These are phyloP conservation scores for Neoarthrinium moseri DNA, from an alignment of 2,329 filamentous ascomycete genomes.

Conservation along the genomic window DNA sequence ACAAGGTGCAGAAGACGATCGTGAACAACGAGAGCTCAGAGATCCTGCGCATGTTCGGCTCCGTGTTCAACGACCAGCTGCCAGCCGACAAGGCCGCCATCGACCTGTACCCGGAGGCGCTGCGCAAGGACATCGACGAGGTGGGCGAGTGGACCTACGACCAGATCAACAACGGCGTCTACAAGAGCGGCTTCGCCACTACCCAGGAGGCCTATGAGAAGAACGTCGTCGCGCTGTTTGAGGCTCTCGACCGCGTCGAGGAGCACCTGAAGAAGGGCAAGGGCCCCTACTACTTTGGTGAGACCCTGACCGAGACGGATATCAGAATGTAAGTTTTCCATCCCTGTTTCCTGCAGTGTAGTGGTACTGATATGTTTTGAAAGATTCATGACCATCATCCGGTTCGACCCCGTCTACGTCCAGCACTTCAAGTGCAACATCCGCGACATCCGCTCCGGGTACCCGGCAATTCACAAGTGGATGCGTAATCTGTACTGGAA, in stretches of 20 bases:
- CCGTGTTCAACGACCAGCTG: constrained; percentile 73
- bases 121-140: constrained; percentile 71
- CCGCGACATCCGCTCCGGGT: constrained; percentile 79
- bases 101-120: constrained; percentile 64
- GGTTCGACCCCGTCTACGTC: constrained; percentile 66
- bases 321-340: constrained; percentile 58
- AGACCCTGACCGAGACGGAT: constrained; percentile 76
- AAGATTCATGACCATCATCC: constrained; percentile 30
- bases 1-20: constrained; percentile 72
- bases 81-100: constrained; percentile 58
- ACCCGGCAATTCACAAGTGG: constrained; percentile 80
- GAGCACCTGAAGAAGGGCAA: constrained; percentile 53
- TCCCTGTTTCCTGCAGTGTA: background rate
- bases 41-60: constrained; percentile 87
- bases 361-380: background rate
- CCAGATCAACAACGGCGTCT: constrained; percentile 69
- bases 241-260: constrained; percentile 75
- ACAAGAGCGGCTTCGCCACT: constrained; percentile 80
- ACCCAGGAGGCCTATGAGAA: constrained; percentile 80
- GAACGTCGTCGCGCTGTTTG: constrained; percentile 70
- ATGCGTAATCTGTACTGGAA: constrained; percentile 84
- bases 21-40: constrained; percentile 92
- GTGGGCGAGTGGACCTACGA: constrained; percentile 81
- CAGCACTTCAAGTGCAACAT: constrained; percentile 90
- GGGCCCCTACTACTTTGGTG: constrained; percentile 74